phyloP scores from a whole-genome alignment of 768 basidiomycete genomes.

The Lactarius indigo region DNA sequence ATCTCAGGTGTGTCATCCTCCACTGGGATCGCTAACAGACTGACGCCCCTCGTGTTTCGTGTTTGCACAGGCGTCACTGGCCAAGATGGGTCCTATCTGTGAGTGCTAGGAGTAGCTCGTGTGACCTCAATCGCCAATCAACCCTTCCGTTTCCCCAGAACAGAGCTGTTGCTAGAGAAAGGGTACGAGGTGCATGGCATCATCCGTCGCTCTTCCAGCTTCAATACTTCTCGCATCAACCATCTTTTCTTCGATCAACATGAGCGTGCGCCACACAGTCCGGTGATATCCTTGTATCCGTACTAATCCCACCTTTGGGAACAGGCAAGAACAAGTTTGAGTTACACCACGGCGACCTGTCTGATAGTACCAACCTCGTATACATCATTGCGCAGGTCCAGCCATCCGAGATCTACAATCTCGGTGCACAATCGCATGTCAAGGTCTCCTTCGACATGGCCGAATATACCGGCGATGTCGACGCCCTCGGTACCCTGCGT shows the following conservation, averaged over 20 bases:
- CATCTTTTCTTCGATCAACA: constrained; percentile 93
- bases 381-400: constrained; percentile 94
- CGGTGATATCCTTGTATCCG: not conserved
- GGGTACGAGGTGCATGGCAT: constrained; percentile 94
- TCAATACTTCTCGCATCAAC: constrained; percentile 94
- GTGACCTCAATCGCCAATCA: constrained; percentile 17
- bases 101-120: constrained; percentile 34
- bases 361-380: constrained; percentile 95
- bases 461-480: constrained; percentile 97
- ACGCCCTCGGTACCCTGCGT: constrained; percentile 91
- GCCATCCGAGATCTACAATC: constrained; percentile 96
- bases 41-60: constrained; percentile 12
- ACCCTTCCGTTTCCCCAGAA: constrained; percentile 41
- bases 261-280: constrained; percentile 55
- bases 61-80: constrained; percentile 77
- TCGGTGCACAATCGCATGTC: constrained; percentile 97
- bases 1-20: constrained; percentile 63
- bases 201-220: constrained; percentile 95
- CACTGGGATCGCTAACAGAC: constrained; percentile 15
- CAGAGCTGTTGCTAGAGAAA: constrained; percentile 79
- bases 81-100: constrained; percentile 95
- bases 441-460: constrained; percentile 99
- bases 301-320: constrained; percentile 3
- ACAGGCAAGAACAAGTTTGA: constrained; percentile 74
- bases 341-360: constrained; percentile 88